Percentiles rank a stretch among this genome's conserved stretches.
Evolutionary conservation across 2,329 filamentous ascomycete genomes (phyloP).

Genomic region (Penicillium crustosum): DNA sequence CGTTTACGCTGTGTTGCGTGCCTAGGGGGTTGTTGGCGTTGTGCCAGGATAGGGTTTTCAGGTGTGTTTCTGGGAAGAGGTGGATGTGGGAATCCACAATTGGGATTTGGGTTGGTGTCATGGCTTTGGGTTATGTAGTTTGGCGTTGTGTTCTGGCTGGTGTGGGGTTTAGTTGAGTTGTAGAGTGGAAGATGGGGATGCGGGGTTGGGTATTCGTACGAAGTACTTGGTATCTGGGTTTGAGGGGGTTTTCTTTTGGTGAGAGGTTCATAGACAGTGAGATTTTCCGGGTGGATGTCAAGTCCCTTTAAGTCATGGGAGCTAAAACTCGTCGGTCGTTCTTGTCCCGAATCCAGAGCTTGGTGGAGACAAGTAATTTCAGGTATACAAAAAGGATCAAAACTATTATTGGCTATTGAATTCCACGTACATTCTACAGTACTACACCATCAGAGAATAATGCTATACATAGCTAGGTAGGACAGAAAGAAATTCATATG

Average conservation of each 20-base stretch:
- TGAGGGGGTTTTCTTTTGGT: not conserved
- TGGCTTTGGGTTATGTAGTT: not conserved
- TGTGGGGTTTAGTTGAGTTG: not conserved
- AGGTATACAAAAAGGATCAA: not conserved
- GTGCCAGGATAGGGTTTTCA: constrained; percentile 69
- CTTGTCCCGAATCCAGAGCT: constrained; percentile 1
- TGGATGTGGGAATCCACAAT: constrained; percentile 93
- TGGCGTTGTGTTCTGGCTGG: not conserved
- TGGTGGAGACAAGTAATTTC: not conserved
- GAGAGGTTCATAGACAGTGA: not conserved
- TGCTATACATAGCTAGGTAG: not conserved
- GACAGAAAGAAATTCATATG: constrained; percentile 10
- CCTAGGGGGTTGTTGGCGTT: constrained; percentile 59
- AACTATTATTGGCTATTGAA: not conserved
- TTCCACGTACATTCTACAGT: not conserved
- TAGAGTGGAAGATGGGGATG: not conserved
- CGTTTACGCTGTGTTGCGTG: constrained; percentile 62
- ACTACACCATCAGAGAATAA: not conserved
- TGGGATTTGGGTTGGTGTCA: constrained; percentile 26
- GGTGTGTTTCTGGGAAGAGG: constrained; percentile 71
- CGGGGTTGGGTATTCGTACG: not conserved
- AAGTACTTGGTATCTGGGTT: not conserved
- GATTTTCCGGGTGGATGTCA: not conserved
- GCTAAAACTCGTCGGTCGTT: not conserved
- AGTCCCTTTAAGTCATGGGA: not conserved